Evolutionary conservation across 306 rosid species (phyloP).

Genomic region (Lagenaria siceraria): DNA sequence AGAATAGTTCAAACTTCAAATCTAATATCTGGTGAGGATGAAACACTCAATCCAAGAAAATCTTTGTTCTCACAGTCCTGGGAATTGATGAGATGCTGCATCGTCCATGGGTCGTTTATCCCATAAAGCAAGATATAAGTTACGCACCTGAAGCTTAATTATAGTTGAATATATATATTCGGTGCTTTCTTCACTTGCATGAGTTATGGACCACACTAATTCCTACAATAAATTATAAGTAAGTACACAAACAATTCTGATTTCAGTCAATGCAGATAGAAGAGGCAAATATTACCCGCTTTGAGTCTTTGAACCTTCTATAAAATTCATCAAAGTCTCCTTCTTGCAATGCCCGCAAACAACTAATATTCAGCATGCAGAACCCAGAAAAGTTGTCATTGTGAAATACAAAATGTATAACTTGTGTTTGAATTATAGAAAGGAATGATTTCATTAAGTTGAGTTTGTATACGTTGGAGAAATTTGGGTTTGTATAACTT

Average conservation of each 20-base stretch:
- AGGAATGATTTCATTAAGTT: neutral
- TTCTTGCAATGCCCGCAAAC: slow-evolving; percentile 81
- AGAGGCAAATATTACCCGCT: slow-evolving; percentile 51
- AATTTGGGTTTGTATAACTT: no score
- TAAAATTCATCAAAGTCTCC: slow-evolving; percentile 57
- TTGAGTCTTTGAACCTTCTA: slow-evolving; percentile 51
- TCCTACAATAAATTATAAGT: slow-evolving; percentile 34
- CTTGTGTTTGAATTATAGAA: neutral
- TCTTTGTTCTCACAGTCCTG: neutral
- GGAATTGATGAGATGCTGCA: neutral
- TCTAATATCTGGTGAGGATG: neutral
- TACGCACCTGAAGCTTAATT: slow-evolving; percentile 69
- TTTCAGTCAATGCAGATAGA: slow-evolving; percentile 6
- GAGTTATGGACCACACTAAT: slow-evolving; percentile 76
- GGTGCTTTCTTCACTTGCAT: slow-evolving; percentile 86
- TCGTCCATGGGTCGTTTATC: neutral
- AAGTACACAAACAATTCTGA: slow-evolving; percentile 11
- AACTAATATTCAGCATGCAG: slow-evolving; percentile 31
- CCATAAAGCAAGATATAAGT: neutral
- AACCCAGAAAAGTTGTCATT: neutral
- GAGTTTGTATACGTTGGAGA: no score
- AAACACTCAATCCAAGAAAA: neutral
- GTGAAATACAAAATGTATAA: neutral
- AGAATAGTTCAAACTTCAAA: neutral
- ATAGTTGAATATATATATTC: slow-evolving; percentile 66